Percentiles rank a stretch among this genome's conserved stretches.
phyloP scores from a whole-genome alignment of 345 rosid species.

The Dipteronia dyeriana region DNA sequence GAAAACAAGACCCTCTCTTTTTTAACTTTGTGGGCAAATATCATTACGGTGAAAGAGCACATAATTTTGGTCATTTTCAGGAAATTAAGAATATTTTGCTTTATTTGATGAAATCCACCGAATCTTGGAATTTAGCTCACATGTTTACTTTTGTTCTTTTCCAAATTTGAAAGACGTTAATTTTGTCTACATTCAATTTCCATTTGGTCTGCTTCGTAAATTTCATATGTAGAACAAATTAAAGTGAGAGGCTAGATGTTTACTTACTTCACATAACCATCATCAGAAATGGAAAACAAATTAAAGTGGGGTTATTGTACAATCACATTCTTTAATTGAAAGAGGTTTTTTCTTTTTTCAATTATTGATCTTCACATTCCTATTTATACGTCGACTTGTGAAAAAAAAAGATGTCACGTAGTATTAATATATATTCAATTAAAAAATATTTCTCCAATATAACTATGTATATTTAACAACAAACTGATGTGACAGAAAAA shows the following conservation, averaged over 20 bases:
- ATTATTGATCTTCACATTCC: too few species aligned
- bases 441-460: too few species aligned
- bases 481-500: too few species aligned
- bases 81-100: constrained; percentile 17
- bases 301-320: constrained; percentile 8
- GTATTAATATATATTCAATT: too few species aligned
- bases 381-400: too few species aligned
- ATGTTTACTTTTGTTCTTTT: not conserved
- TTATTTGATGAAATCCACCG: constrained; percentile 27
- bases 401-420: too few species aligned
- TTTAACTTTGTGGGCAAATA: constrained; percentile 29
- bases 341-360: not conserved
- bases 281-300: constrained; percentile 11
- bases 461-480: too few species aligned
- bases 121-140: constrained; percentile 14
- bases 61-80: constrained; percentile 19
- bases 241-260: not conserved
- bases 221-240: not conserved
- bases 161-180: constrained; percentile 5
- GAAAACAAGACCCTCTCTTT: constrained; percentile 17
- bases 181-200: constrained; percentile 1
- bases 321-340: constrained; percentile 17
- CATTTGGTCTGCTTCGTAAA: constrained; percentile 1
- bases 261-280: constrained; percentile 29
- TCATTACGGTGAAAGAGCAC: constrained; percentile 39